Base-by-base conservation (phyloP, 352 stramenopile genomes). In the Phytophthora capsici region DNA sequence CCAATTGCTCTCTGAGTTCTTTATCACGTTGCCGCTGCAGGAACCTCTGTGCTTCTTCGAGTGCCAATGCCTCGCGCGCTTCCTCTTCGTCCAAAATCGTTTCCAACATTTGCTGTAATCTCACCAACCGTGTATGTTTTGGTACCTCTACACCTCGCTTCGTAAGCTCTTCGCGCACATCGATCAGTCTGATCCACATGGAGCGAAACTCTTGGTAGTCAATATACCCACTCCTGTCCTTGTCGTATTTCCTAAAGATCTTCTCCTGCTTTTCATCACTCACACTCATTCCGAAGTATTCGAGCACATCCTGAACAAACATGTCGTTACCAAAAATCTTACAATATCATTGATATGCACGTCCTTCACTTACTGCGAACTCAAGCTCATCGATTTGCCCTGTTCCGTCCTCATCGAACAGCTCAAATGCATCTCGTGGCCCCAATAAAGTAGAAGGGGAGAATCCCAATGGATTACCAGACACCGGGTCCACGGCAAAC, bases 181-280 rank as follows among this genome's bases (percentile, higher is more conserved):
- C 88, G 6, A 80, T 64, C 6, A 97, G 69, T 1, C 80, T 75
- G 10, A 98, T 58, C 90, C 90, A 98, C 64, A 98, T 97, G 38
- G 91, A 81, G 12, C 94, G 93, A 66, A 99, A 99, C 64, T 98
- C 93, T 13, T 81, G 79, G 71, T 98, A 98, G 52, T 98, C 91
- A 51, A 98, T 98, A 52, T 78, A 90, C 1, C 92, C 93, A 36
- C 84, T 95, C 37, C 89, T 90, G 67, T 98, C 88, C 40, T 88
- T 94, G 75, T 98, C 95, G 69, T 97, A 98, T 48, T 98, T 95
- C 26, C 79, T 84, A 66, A 98, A 98, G 10, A 98, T 73, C 20
- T 84, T 69, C 54, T 98, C 95, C 48, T 97, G 88, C 65, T 97
- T 97, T 53, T 73, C 80, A 52, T 98, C 91, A 16, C 84, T 93